phyloP scores from a whole-genome alignment of 805 yeast species.

The Myxozyma melibiosi region DNA sequence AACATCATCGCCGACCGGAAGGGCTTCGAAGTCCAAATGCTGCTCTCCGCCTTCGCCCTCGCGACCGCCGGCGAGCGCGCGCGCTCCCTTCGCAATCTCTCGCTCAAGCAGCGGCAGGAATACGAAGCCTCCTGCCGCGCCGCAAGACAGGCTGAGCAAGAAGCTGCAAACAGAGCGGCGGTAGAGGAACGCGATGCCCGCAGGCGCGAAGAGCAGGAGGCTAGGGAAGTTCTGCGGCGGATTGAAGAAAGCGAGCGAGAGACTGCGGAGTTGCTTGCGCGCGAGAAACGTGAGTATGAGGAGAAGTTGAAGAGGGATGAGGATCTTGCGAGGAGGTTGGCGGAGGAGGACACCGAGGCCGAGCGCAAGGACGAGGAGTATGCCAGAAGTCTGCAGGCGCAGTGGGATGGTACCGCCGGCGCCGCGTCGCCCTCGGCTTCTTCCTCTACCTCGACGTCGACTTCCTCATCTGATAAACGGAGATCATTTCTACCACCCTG shows the following conservation, averaged over 20 bases:
- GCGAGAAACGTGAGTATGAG: not conserved
- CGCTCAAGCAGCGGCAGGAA: not conserved
- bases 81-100: not conserved
- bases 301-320: not conserved
- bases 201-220: not conserved
- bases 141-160: not conserved
- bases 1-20: conserved; percentile 3
- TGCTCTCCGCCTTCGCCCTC: conserved; percentile 7
- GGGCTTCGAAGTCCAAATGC: conserved; percentile 7
- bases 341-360: not conserved
- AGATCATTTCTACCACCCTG: not conserved
- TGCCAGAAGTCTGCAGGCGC: not conserved
- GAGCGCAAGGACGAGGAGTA: not conserved
- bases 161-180: not conserved
- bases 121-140: not conserved
- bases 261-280: not conserved
- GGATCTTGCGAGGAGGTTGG: not conserved
- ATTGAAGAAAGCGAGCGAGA: not conserved
- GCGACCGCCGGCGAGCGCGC: not conserved
- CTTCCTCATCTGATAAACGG: not conserved
- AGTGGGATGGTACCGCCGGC: too few species aligned
- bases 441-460: not conserved
- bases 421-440: not conserved
- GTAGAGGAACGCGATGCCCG: not conserved
- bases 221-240: not conserved